These are phyloP conservation scores for Biscutella laevigata DNA, from an alignment of 441 rosid species.

Conservation along the genomic window DNA sequence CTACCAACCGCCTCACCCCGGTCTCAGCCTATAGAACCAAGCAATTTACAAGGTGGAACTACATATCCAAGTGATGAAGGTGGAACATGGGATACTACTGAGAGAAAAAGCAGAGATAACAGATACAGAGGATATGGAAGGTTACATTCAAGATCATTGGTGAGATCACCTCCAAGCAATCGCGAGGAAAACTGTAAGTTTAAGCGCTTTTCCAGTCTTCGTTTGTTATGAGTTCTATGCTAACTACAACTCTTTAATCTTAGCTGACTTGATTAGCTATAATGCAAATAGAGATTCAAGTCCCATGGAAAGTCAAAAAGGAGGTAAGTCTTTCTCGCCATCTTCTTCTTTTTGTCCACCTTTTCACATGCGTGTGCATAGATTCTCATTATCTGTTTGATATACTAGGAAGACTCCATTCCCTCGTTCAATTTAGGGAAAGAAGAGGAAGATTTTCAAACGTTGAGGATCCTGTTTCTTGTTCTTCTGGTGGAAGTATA, in stretches of 20 bases:
- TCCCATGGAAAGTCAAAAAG: conserved; percentile 46
- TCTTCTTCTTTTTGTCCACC: background rate
- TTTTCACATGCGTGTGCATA: conserved; percentile 8
- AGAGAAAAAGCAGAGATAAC: conserved; percentile 48
- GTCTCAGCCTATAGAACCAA: conserved; percentile 36
- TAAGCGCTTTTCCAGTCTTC: background rate
- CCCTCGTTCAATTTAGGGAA: conserved; percentile 61
- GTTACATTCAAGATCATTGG: conserved; percentile 37
- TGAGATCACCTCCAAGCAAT: conserved; percentile 45
- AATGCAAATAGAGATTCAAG: conserved; percentile 43
- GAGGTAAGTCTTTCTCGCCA: conserved; percentile 44
- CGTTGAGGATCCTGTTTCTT: conserved; percentile 42
- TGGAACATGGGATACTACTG: conserved; percentile 41
- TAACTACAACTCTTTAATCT: conserved; percentile 24
- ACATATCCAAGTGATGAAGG: conserved; percentile 34
- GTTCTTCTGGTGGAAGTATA: conserved; percentile 39
- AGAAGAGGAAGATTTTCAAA: conserved; percentile 62
- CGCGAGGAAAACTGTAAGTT: conserved; percentile 62
- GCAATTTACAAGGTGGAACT: conserved; percentile 35
- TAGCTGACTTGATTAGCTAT: conserved; percentile 59
- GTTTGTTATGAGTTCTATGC: conserved; percentile 12
- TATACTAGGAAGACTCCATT: conserved; percentile 56
- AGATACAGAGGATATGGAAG: conserved; percentile 39
- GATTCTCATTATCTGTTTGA: conserved; percentile 16
- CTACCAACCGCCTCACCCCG: conserved; percentile 36